phyloP scores from a whole-genome alignment of 306 rosid genomes.

The Acmispon strigosus region DNA sequence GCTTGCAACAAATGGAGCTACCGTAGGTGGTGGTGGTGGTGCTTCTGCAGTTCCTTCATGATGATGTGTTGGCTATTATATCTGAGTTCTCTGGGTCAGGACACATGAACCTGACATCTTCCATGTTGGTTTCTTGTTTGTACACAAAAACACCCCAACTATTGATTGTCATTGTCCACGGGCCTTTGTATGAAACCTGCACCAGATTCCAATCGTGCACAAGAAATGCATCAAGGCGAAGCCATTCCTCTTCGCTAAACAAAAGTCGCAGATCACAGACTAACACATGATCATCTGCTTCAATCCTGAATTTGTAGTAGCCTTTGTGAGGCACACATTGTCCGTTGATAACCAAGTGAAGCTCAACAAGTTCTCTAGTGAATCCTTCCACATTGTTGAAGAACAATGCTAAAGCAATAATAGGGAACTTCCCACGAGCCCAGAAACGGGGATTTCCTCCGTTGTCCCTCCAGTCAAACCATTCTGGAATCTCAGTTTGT shows the following conservation, averaged over 20 bases:
- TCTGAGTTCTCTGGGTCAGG: background rate
- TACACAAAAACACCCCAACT: background rate
- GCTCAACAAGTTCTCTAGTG: background rate
- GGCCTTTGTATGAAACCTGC: background rate
- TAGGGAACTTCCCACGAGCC: background rate
- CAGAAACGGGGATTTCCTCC: background rate
- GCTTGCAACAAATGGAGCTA: no score
- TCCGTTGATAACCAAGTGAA: background rate
- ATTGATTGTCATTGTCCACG: background rate
- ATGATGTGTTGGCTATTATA: no score
- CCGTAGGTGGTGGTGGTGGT: no score
- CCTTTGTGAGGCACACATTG: background rate
- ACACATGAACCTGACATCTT: background rate
- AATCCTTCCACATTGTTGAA: rapidly evolving
- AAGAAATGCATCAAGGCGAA: background rate
- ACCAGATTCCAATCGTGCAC: background rate
- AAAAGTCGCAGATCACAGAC: background rate
- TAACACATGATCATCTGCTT: background rate
- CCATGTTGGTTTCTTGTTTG: background rate
- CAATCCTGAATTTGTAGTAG: background rate
- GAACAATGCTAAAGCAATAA: background rate
- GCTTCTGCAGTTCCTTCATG: no score
- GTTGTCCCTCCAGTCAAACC: background rate
- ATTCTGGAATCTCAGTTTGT: background rate
- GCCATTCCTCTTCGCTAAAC: background rate